Evolutionary conservation across 768 basidiomycete genomes (phyloP).

Genomic region (Lactifluus hygrophoroides): DNA sequence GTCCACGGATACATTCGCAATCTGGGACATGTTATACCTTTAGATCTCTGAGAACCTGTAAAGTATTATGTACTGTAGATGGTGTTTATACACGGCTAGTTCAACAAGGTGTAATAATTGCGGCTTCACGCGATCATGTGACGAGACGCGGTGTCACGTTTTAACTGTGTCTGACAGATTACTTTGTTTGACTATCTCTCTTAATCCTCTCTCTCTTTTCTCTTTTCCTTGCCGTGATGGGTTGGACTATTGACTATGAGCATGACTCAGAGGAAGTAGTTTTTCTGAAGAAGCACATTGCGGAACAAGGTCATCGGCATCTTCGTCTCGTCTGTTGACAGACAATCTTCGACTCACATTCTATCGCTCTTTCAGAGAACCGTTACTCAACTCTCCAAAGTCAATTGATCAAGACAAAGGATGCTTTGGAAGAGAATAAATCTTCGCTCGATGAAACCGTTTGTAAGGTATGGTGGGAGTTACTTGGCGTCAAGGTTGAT

Average conservation of each 20-base stretch:
- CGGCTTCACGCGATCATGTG: slow-evolving; percentile 20
- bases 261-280: slow-evolving; percentile 18
- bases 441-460: slow-evolving; percentile 15
- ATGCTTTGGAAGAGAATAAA: slow-evolving; percentile 16
- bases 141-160: slow-evolving; percentile 14
- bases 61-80: slow-evolving; percentile 1
- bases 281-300: slow-evolving; percentile 18
- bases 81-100: background rate
- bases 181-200: background rate
- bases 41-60: slow-evolving; percentile 1
- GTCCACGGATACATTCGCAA: background rate
- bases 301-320: slow-evolving; percentile 16
- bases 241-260: slow-evolving; percentile 19
- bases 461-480: slow-evolving; percentile 6
- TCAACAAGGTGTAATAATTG: too few species aligned
- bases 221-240: slow-evolving; percentile 9
- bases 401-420: slow-evolving; percentile 14
- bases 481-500: background rate
- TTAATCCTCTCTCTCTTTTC: background rate
- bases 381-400: slow-evolving; percentile 14
- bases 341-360: background rate
- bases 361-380: slow-evolving; percentile 8
- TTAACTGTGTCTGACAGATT: background rate
- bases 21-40: background rate
- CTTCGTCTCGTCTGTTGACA: background rate